Evolutionary conservation across 2,329 filamentous ascomycete species (phyloP), one percentile per base, ranked within the genome.

Genomic region (Rhinocladiella mackenziei): DNA sequence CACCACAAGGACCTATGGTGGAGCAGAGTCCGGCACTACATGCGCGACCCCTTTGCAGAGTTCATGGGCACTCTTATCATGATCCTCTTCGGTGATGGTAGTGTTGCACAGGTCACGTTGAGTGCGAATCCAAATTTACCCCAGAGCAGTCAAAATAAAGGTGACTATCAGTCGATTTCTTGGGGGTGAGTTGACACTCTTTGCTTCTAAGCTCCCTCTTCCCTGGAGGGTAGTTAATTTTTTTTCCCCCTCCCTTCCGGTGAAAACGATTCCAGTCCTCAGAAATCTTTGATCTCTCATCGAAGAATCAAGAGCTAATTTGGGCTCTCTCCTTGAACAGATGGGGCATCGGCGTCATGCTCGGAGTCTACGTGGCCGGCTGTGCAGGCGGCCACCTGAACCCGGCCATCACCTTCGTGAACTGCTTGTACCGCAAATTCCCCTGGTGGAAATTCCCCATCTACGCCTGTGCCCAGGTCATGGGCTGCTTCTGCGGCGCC

Each of bases 371-470:
- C 56, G 73, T 76, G n/a, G 71, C 71, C 4, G 76, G 76, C 39
- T 56, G 43, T 31, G 54, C 56, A 11, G 78, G 81, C 5, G 78
- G 75, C 3, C 80, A 81, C 56, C 67, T 84, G 50, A 80, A 78
- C 59, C 77, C 80, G 0, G 80, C 77, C n/a, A 72, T 84, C 19
- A 83, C 80, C 0, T 69, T 84, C 15, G 71, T 72, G 51, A 81
- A 79, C 61, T 83, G 80, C 57, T 62, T 83, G 39, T 81, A 72
- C 62, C 76, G 80, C 42, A 51, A 51, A 15, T 54, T 81, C 15
- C 78, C 80, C 2, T 82, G 79, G 76, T 71, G 74, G 26, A 75
- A 80, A 17, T 77, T 83, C 43, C 80, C 80, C 2, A 64, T 80
- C 13, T 84, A 84, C 61, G 68, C 76, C 23, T 43, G 75, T 2